Conservation (phyloP, 1,284 basidiomycete species). For the Ceratorhiza oryzae-sativae region DNA sequence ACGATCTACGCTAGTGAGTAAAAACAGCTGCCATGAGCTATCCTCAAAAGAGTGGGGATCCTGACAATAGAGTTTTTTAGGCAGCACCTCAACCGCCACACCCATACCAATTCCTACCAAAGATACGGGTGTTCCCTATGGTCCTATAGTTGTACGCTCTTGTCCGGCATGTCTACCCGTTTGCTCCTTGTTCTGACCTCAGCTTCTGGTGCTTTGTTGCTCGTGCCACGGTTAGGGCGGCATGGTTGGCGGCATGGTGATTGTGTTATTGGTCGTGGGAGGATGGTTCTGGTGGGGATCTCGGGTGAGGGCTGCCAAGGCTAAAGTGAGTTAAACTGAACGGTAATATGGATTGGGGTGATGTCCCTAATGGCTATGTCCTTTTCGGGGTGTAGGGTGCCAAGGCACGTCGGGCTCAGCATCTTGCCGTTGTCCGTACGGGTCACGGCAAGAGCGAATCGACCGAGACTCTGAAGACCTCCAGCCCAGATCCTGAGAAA, state of each 20-base stretch:
- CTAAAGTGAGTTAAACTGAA: background rate
- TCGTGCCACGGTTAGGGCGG: conserved; percentile 18
- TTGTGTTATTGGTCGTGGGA: conserved; percentile 27
- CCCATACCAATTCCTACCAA: background rate
- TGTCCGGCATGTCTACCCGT: background rate
- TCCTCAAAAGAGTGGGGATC: background rate
- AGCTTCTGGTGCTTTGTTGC: background rate
- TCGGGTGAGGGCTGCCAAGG: background rate
- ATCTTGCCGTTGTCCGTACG: background rate
- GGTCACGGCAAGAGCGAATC: conserved; percentile 11
- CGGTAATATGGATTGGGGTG: background rate
- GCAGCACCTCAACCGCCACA: conserved; percentile 25
- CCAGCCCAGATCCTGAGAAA: background rate
- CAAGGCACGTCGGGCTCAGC: conserved; percentile 17
- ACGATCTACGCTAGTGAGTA: conserved; percentile 28
- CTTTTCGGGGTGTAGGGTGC: background rate
- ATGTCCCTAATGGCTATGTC: background rate
- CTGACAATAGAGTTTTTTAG: conserved; percentile 6
- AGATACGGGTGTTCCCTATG: background rate
- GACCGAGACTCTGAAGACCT: conserved; percentile 5
- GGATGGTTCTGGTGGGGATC: conserved; percentile 36
- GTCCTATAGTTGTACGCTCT: conserved; percentile 14
- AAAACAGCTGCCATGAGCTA: background rate
- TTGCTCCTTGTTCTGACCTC: background rate
- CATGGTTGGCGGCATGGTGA: conserved; percentile 11